Evolutionary conservation across 495 filamentous ascomycete species (phyloP), one percentile per base, ranked within the genome.

Genomic region (Aspergillus steynii): DNA sequence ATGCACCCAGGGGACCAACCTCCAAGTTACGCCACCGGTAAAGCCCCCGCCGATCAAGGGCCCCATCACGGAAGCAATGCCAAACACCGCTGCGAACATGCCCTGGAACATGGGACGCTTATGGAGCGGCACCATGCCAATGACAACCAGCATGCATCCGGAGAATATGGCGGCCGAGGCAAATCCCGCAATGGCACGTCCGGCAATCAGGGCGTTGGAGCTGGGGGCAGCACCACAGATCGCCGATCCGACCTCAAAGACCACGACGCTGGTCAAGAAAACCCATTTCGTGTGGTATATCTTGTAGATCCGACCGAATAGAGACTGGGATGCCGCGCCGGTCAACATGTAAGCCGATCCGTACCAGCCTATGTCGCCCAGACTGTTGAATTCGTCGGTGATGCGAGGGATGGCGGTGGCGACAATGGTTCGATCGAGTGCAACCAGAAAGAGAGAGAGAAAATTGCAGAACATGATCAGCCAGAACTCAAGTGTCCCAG

Each of bases 161-260:
- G 76, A 79, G 47, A 81, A 80, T 25, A 83, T 63, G 55, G 89
- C 92, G 3, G 90, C 86, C n/a, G 83, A 80, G 4, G 90, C 92
- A 50, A 92, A 59, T 14, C 92, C 92, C 20, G 90, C 88, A 50
- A 96, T 78, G 15, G 90, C 90, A 27, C 92, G 84, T 5, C 92
- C 92, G 59, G 92, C 70, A 63, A 96, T 94, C 31, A 96, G 79
- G 28, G 84, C 84, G 2, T 80, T 73, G 6, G 88, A 92, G 37
- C 74, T 87, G 0, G 88, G 85, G 3, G 92, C 88, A 0, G 84
- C 84, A 49, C 83, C 92, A 70, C 90, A 95, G 53, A 96, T 75
- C 32, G 88, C 71, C 47, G 85, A 88, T 25, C 86, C 87, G 26
- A 91, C 34, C 62, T 93, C 92, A 71, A 96, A 96, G 31, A 88